Percentiles rank a stretch among this genome's conserved stretches.
phyloP scores from a whole-genome alignment of 805 yeast genomes.

The Groenewaldozyma tartarivorans region DNA sequence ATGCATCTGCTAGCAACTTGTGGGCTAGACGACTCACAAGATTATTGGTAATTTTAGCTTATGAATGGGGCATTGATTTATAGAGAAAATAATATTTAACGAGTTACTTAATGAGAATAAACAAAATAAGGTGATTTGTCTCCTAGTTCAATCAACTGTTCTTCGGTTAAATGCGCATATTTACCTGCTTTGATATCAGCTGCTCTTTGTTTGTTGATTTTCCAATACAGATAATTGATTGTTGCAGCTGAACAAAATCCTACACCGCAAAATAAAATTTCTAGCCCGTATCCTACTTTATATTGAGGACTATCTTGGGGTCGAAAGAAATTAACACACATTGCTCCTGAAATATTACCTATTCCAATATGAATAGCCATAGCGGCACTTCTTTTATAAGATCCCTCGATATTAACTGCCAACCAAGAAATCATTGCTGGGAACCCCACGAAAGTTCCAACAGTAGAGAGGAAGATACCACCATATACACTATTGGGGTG shows the following conservation, averaged over 20 bases:
- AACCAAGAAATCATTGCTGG: constrained; percentile 53
- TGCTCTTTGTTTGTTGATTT: constrained; percentile 21
- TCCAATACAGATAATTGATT: constrained; percentile 19
- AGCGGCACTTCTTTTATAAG: constrained; percentile 43
- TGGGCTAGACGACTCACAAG: constrained; percentile 1
- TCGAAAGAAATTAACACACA: constrained; percentile 12
- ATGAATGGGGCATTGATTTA: constrained; percentile 1
- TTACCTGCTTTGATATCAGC: constrained; percentile 26
- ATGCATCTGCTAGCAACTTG: constrained; percentile 1
- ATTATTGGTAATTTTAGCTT: constrained; percentile 1
- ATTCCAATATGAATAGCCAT: constrained; percentile 51
- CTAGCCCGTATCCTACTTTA: constrained; percentile 5
- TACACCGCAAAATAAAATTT: constrained; percentile 4
- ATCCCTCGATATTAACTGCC: constrained; percentile 48
- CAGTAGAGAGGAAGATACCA: constrained; percentile 46
- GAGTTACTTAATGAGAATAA: constrained; percentile 16
- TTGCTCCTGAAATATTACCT: constrained; percentile 56
- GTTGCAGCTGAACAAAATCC: constrained; percentile 7
- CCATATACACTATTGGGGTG: constrained; percentile 38
- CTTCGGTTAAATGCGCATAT: constrained; percentile 23
- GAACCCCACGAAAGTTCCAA: constrained; percentile 49
- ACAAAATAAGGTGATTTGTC: constrained; percentile 34
- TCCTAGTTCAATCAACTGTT: constrained; percentile 31
- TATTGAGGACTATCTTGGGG: constrained; percentile 6
- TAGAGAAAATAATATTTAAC: too few species aligned